phyloP scores from a whole-genome alignment of 2,329 filamentous ascomycete genomes.

The Geosmithia putterillii region DNA sequence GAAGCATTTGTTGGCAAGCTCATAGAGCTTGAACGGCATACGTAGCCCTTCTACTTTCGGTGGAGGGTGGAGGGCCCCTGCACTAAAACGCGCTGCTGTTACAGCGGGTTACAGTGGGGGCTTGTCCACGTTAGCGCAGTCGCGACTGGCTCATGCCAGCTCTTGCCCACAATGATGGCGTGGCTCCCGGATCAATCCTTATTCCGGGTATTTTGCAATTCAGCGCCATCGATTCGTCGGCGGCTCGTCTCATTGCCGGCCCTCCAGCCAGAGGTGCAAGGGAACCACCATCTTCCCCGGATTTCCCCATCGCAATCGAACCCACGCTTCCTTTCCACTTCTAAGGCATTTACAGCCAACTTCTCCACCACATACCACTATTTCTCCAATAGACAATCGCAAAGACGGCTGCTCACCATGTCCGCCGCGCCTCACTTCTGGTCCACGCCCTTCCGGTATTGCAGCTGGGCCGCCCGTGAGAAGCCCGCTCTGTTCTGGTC shows the following conservation, averaged over 20 bases:
- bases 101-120: not conserved
- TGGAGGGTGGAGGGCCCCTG: not conserved
- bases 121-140: not conserved
- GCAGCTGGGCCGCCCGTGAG: conserved; percentile 77
- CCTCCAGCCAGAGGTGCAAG: not conserved
- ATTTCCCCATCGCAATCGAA: too few relatives aligned
- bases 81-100: not conserved
- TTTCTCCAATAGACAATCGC: not conserved
- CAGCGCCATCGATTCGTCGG: not conserved
- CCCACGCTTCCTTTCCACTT: not conserved
- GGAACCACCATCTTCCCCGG: not conserved
- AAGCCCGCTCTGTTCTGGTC: conserved; percentile 90
- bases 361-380: not conserved
- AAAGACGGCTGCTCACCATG: conserved; percentile 33
- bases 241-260: not conserved
- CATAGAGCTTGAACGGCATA: conserved; percentile 7
- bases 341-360: not conserved
- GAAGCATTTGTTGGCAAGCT: too few relatives aligned
- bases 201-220: not conserved
- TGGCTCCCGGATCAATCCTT: not conserved
- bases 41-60: conserved; percentile 21
- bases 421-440: conserved; percentile 63
- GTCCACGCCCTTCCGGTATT: conserved; percentile 69
- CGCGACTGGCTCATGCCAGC: not conserved
- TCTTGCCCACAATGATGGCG: not conserved